A percentile compares a stretch with the other conserved stretches of the same genome.
phyloP scores from a whole-genome alignment of 2,329 filamentous ascomycete species.

The Rhinocladiella similis region DNA sequence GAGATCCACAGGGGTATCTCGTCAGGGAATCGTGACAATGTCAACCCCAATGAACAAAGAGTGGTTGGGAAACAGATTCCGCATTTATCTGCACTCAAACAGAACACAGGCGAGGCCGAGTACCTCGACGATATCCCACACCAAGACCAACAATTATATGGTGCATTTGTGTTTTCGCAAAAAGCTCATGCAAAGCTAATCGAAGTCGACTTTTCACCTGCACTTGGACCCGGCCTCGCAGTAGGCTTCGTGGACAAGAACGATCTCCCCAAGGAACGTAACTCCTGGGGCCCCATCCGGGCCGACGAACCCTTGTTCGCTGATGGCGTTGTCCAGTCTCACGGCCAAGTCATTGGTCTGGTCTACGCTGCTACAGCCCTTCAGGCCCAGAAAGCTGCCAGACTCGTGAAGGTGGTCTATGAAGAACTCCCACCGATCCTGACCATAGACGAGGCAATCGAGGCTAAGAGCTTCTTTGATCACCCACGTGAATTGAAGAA shows the following conservation, averaged over 20 bases:
- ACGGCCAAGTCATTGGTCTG: conserved; percentile 91
- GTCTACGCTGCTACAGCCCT: conserved; percentile 78
- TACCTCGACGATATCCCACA: conserved; percentile 94
- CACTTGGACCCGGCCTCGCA: conserved; percentile 83
- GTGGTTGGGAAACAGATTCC: conserved; percentile 80
- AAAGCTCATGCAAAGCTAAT: conserved; percentile 78
- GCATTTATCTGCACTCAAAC: conserved; percentile 89
- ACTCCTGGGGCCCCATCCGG: conserved; percentile 84
- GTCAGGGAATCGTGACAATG: conserved; percentile 72
- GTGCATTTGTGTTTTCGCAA: conserved; percentile 81
- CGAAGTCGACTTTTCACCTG: conserved; percentile 71
- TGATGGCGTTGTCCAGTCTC: conserved; percentile 82
- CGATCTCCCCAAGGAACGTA: conserved; percentile 76
- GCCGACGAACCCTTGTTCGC: conserved; percentile 89
- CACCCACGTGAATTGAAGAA: conserved; percentile 81
- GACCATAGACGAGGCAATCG: conserved; percentile 93
- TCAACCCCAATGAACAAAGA: conserved; percentile 75
- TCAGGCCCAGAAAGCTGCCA: conserved; percentile 74
- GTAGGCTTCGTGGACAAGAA: conserved; percentile 78
- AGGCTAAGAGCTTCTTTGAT: conserved; percentile 82
- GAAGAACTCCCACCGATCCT: conserved; percentile 90
- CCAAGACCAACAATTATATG: conserved; percentile 84
- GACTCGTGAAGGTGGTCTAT: conserved; percentile 84
- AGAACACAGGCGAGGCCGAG: conserved; percentile 89
- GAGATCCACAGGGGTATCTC: conserved; percentile 88